Conservation (phyloP, 495 filamentous ascomycete species). For the Echria macrotheca region DNA sequence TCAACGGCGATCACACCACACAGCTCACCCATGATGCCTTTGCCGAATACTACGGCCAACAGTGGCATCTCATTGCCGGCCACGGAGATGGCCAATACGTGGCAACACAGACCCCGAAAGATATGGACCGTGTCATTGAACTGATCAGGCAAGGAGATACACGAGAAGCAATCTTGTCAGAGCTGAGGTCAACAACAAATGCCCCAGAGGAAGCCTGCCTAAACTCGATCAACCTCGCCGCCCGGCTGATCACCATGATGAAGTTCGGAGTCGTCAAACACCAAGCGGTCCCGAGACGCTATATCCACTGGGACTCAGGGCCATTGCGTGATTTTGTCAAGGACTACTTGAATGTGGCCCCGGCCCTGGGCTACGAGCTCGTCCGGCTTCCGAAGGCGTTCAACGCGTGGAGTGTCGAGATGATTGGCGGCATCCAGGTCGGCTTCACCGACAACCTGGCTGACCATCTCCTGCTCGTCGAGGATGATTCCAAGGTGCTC, state of each 20-base stretch:
- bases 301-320: slow-evolving; percentile 1
- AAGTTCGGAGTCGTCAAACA: slow-evolving; percentile 17
- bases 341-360: slow-evolving; percentile 2
- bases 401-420: slow-evolving; percentile 20
- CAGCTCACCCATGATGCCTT: slow-evolving; percentile 9
- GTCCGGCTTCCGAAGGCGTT: slow-evolving; percentile 24
- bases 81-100: slow-evolving; percentile 13
- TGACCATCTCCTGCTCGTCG: slow-evolving; percentile 40
- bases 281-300: slow-evolving; percentile 7
- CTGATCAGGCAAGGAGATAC: neutral
- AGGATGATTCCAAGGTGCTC: slow-evolving; percentile 34
- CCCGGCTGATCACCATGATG: slow-evolving; percentile 16
- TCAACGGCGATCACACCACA: slow-evolving; percentile 12
- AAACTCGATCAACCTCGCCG: slow-evolving; percentile 14
- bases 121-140: neutral
- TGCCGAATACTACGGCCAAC: slow-evolving; percentile 11
- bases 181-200: neutral
- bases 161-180: neutral
- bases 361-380: slow-evolving; percentile 12
- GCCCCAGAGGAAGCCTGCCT: slow-evolving; percentile 10
- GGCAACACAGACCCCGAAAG: slow-evolving; percentile 1
- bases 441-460: slow-evolving; percentile 40
- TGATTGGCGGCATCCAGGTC: slow-evolving; percentile 37
- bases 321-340: slow-evolving; percentile 8
- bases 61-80: slow-evolving; percentile 14